These are phyloP conservation scores for Ballota nigra DNA, from an alignment of 257 asterid genomes.

Conservation along the genomic window DNA sequence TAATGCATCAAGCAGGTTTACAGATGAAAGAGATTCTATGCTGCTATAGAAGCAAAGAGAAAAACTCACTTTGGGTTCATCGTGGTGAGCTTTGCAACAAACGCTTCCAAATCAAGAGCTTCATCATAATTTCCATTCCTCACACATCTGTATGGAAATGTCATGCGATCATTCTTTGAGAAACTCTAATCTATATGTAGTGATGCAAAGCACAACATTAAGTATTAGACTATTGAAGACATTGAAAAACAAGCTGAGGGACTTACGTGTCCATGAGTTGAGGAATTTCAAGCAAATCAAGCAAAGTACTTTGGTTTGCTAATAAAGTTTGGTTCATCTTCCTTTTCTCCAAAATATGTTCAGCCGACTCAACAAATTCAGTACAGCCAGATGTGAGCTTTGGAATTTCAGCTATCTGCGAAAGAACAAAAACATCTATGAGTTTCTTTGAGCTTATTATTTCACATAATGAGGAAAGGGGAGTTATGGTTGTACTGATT, in stretches of 20 bases:
- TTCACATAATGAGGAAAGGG: neutral
- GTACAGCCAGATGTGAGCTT: slow-evolving; percentile 87
- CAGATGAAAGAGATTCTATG: slow-evolving; percentile 23
- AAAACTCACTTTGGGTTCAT: slow-evolving; percentile 93
- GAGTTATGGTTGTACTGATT: neutral
- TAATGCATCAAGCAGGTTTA: slow-evolving; percentile 29
- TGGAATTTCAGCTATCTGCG: slow-evolving; percentile 91
- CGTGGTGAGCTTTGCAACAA: slow-evolving; percentile 81
- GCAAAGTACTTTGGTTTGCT: slow-evolving; percentile 87
- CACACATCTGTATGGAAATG: slow-evolving; percentile 62
- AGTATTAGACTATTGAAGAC: slow-evolving; percentile 15
- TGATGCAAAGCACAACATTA: neutral
- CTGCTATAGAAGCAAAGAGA: slow-evolving; percentile 20
- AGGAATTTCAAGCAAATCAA: slow-evolving; percentile 98
- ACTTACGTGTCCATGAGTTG: slow-evolving; percentile 99
- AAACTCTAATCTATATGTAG: slow-evolving; percentile 7
- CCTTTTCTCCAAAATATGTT: slow-evolving; percentile 88
- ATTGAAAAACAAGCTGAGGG: neutral
- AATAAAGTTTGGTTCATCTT: slow-evolving; percentile 88
- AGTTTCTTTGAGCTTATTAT: slow-evolving; percentile 15
- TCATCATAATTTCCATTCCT: slow-evolving; percentile 97
- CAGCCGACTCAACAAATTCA: slow-evolving; percentile 87
- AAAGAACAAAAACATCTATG: slow-evolving; percentile 24
- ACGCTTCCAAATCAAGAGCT: slow-evolving; percentile 97
- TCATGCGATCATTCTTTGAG: slow-evolving; percentile 23